Evolutionary conservation across 495 filamentous ascomycete species (phyloP).

Genomic region (Clohesyomyces aquaticus): DNA sequence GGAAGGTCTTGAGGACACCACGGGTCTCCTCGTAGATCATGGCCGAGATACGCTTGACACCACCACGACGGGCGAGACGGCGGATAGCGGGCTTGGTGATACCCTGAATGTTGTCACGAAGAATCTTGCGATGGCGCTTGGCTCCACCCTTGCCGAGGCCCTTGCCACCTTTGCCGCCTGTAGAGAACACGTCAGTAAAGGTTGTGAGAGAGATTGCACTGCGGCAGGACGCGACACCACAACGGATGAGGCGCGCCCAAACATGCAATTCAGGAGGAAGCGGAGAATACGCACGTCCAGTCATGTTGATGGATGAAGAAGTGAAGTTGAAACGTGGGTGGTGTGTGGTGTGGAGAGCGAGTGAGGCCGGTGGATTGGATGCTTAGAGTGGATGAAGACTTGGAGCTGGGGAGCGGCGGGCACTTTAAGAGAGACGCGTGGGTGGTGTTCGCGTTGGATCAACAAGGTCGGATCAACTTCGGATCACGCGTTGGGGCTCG

Average conservation of each 20-base stretch:
- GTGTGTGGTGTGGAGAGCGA: slow-evolving; percentile 3
- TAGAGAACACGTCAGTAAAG: slow-evolving; percentile 38
- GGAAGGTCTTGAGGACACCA: slow-evolving; percentile 99
- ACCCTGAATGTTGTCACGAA: slow-evolving; percentile 71
- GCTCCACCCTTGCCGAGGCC: slow-evolving; percentile 61
- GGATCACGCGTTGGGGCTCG: slow-evolving; percentile 19
- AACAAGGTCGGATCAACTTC: slow-evolving; percentile 24
- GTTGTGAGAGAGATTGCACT: slow-evolving; percentile 7
- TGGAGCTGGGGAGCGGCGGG: slow-evolving; percentile 2
- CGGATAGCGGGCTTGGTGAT: slow-evolving; percentile 99
- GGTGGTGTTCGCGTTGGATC: background rate
- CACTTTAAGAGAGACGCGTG: slow-evolving; percentile 13
- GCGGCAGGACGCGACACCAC: slow-evolving; percentile 5
- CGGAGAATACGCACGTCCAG: slow-evolving; percentile 81
- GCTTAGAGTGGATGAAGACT: slow-evolving; percentile 6
- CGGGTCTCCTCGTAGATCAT: slow-evolving; percentile 99
- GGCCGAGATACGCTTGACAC: slow-evolving; percentile 94
- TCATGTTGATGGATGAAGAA: slow-evolving; percentile 61
- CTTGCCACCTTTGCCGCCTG: slow-evolving; percentile 57
- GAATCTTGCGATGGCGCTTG: slow-evolving; percentile 64
- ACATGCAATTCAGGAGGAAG: no score
- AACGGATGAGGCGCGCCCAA: background rate
- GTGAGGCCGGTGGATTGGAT: slow-evolving; percentile 11
- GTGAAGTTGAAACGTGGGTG: slow-evolving; percentile 13
- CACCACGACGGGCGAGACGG: slow-evolving; percentile 78